A percentile compares a stretch with the other conserved stretches of the same genome.
These are phyloP conservation scores for Pontederia paniculata DNA, from an alignment of 176 grass and related monocot genomes.

Conservation along the genomic window DNA sequence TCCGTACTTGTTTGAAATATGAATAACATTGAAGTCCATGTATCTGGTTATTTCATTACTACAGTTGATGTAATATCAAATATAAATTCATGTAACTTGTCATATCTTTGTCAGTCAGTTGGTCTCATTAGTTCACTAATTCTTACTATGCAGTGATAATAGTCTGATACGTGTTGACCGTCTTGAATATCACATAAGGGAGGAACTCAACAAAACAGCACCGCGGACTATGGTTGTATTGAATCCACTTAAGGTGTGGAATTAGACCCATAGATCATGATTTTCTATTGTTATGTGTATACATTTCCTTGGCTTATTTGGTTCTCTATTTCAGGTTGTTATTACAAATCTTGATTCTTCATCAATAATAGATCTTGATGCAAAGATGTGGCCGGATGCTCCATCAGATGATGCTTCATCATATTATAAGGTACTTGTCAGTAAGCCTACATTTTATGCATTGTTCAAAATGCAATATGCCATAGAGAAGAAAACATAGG, in stretches of 20 bases:
- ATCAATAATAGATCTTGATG: slow-evolving; percentile 72
- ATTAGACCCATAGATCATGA: slow-evolving; percentile 2
- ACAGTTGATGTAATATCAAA: no score
- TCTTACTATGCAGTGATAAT: slow-evolving; percentile 72
- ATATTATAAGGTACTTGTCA: slow-evolving; percentile 66
- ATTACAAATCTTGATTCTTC: slow-evolving; percentile 88
- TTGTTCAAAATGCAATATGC: no score
- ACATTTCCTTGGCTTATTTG: not conserved
- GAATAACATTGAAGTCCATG: no score
- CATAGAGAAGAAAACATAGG: no score
- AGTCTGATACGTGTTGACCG: slow-evolving; percentile 81
- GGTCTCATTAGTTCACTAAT: not conserved
- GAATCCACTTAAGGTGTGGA: slow-evolving; percentile 76
- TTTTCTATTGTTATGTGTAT: slow-evolving; percentile 12
- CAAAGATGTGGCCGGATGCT: slow-evolving; percentile 97
- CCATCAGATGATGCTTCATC: slow-evolving; percentile 61
- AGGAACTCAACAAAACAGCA: slow-evolving; percentile 91
- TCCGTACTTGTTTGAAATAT: no score
- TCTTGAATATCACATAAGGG: slow-evolving; percentile 90
- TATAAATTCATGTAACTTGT: no score
- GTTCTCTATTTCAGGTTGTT: slow-evolving; percentile 43
- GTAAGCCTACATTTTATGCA: slow-evolving; percentile 8
- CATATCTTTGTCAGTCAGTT: not conserved
- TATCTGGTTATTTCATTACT: no score
- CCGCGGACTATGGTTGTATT: slow-evolving; percentile 74